Base-by-base conservation (phyloP, 176 grass and related monocot species). In the Canna indica region DNA sequence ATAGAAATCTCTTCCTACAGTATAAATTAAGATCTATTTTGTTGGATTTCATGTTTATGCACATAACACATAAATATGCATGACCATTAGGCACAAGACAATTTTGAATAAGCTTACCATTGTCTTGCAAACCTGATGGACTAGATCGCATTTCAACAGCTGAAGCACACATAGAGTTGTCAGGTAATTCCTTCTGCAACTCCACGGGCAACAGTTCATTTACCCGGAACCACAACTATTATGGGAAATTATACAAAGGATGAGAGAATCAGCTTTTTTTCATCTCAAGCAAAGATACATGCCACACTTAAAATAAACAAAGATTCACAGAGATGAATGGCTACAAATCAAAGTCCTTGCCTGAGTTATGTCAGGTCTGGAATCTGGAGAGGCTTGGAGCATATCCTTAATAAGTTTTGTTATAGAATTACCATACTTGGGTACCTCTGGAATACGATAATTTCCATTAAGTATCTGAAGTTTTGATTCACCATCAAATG, bases 401-500 rank as follows among this genome's bases (percentile, higher is more conserved):
- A 95, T 79, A 64, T 95, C 86, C 68, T 75, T 90, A 71, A 95
- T 90, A 60, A 95, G 64, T 42, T 64, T 72, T 7, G 56, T 87
- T 60, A 95, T 45, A 25, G 66, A 69, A 6, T 36, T 36, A 35
- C 76, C 80, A 50, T 90, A 95, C 74, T 85, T 87, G 3, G 90
- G 86, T 76, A 86, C 75, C 58, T 90, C 90, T 38, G 81, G 86
- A 62, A 95, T 90, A 41, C 74, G 81, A 78, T 95, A 95, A 73
- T 95, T 95, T 50, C 90, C 86, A 77, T 95, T 95, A 31, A 95
- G 81, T 47, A 95, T 80, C 71, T 95, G 90, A 71, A 95, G 75
- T 84, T 95, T 90, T 75, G 90, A 95, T 73, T 95, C 86, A 60
- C 90, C 90, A 61, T 95, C 90, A 80, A 95, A 95, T 72, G 90